A percentile compares a stretch with the other conserved stretches of the same genome.
phyloP scores from a whole-genome alignment of 1,139 yeast genomes.

The Hemisphaericaspora lyxosophila region DNA sequence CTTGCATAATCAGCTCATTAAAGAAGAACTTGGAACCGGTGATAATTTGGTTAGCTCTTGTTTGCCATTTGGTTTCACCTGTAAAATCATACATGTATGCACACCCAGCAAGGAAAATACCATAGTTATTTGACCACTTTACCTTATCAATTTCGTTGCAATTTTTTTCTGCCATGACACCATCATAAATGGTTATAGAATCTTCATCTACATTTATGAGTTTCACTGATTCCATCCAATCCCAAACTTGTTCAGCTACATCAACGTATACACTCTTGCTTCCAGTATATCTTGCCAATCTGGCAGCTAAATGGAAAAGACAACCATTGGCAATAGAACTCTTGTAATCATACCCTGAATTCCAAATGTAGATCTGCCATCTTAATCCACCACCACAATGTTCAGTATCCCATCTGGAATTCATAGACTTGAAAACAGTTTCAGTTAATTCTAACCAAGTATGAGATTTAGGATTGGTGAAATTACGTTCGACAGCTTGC shows the following conservation, averaged over 20 bases:
- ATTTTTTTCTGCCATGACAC: conserved; percentile 57
- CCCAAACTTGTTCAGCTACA: conserved; percentile 66
- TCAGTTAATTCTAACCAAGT: conserved; percentile 72
- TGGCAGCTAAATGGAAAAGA: conserved; percentile 72
- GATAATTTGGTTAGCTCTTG: conserved; percentile 51
- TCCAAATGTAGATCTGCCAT: conserved; percentile 83
- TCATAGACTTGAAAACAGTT: conserved; percentile 75
- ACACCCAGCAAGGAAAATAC: conserved; percentile 65
- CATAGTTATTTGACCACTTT: conserved; percentile 84
- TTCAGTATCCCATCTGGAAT: conserved; percentile 66
- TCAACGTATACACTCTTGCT: conserved; percentile 53
- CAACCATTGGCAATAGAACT: conserved; percentile 79
- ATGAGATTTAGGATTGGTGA: conserved; percentile 49
- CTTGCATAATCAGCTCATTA: conserved; percentile 54
- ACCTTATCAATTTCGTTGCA: conserved; percentile 54
- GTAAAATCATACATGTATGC: conserved; percentile 73
- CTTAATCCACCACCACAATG: conserved; percentile 76
- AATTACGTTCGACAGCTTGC: conserved; percentile 62
- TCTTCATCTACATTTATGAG: conserved; percentile 41
- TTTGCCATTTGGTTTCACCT: conserved; percentile 53
- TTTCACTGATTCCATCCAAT: conserved; percentile 61
- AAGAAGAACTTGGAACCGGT: conserved; percentile 52
- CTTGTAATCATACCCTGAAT: conserved; percentile 75
- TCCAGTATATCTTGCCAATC: conserved; percentile 72
- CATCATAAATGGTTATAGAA: conserved; percentile 58